Conservation (phyloP, 306 rosid species). For the Delonix regia region DNA sequence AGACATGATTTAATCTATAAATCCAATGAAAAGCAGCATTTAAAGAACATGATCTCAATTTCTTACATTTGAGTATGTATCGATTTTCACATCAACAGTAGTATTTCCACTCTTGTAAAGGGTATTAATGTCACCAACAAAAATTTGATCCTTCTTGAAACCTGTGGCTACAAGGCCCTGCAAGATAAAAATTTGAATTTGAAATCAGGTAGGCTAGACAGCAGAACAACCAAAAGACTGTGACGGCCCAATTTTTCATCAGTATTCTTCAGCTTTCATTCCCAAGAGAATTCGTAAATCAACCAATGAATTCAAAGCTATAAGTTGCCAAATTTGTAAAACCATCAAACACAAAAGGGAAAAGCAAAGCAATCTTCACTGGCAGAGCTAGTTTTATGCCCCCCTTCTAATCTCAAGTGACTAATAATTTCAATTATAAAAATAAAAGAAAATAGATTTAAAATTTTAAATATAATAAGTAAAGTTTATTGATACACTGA, state of each 20-base stretch:
- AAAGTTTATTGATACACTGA: background rate
- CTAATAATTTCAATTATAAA: background rate
- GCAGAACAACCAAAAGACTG: conserved; percentile 19
- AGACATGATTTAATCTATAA: conserved; percentile 16
- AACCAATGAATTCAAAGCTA: conserved; percentile 19
- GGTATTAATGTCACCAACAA: conserved; percentile 79
- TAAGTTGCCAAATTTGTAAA: background rate
- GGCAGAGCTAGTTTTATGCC: background rate
- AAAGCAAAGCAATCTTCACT: background rate
- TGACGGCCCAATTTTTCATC: background rate
- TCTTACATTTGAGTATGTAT: conserved; percentile 83
- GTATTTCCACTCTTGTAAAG: conserved; percentile 79
- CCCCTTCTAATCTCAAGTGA: background rate
- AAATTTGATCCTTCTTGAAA: conserved; percentile 79
- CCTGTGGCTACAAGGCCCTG: conserved; percentile 93
- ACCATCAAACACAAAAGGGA: background rate
- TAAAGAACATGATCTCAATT: conserved; percentile 16
- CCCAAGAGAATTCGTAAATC: background rate
- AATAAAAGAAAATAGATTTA: conserved; percentile 12
- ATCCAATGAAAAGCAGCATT: conserved; percentile 8
- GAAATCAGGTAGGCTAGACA: conserved; percentile 31
- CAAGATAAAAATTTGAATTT: conserved; percentile 35
- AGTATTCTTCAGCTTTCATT: background rate
- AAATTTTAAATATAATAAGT: background rate
- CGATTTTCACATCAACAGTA: conserved; percentile 82